Conservation (phyloP, 2,329 filamentous ascomycete species). For the Paracorniculantispora psalliotae region DNA sequence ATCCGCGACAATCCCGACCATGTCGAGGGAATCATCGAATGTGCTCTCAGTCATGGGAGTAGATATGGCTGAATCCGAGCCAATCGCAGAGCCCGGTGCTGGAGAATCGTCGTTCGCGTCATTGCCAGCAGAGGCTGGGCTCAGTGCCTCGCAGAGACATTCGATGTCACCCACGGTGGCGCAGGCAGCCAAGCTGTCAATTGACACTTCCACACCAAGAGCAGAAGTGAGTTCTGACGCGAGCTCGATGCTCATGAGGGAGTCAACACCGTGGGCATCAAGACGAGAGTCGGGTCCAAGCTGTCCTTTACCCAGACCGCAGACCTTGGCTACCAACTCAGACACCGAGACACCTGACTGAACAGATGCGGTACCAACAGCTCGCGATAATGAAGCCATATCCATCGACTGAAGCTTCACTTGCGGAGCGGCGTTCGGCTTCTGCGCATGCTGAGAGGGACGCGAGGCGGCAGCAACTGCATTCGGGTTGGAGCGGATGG, state of each 20-base stretch:
- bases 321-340: slow-evolving; percentile 20
- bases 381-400: not conserved
- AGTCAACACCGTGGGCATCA: slow-evolving; percentile 22
- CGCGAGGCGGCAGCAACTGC: not conserved
- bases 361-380: not conserved
- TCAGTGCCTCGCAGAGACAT: not conserved
- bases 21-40: not conserved
- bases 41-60: not conserved
- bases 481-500: not conserved
- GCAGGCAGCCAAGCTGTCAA: not conserved
- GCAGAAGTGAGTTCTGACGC: slow-evolving; percentile 17
- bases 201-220: slow-evolving; percentile 20
- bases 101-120: not conserved
- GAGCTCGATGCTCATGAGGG: slow-evolving; percentile 23
- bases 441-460: not conserved
- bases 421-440: not conserved
- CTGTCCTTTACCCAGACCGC: slow-evolving; percentile 21
- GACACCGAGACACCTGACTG: slow-evolving; percentile 17
- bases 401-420: not conserved
- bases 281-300: slow-evolving; percentile 12
- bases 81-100: not conserved
- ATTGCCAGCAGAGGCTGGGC: not conserved
- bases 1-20: not conserved
- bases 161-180: slow-evolving; percentile 2
- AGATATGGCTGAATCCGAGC: not conserved